Base-by-base conservation (phyloP, 768 basidiomycete genomes). In the Tremella yokohamensis region DNA sequence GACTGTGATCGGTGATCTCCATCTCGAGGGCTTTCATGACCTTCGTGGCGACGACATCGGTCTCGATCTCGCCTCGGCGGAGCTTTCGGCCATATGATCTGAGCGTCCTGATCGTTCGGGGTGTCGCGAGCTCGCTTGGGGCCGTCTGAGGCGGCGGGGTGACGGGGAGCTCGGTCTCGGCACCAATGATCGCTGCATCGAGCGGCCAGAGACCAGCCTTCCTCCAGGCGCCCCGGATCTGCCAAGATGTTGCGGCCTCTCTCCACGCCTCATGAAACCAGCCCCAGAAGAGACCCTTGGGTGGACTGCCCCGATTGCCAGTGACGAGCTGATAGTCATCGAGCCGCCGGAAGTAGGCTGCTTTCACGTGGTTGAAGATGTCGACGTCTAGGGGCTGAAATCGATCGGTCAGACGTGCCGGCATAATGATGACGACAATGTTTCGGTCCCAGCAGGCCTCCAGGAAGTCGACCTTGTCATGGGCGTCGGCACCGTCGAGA, bases 301-400 rank as follows among this genome's bases (percentile, higher is more conserved):
- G 11, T 16, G 37, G 49, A n/a, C 25, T 38, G n/a, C 8, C 11
- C 2, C 16, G 15, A 9, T 25, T 38, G 11, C 38, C 40, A 6
- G 42, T 22, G 6, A 8, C 42, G 12, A 57, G 25, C 51, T 22
- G 34, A 50, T 61, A 57, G 7, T 53, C 18, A 38, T 53, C 25
- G 15, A 57, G 15, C 16, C 34, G 50, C 16, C 47, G 0, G 29
- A 42, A 22, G 19, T 57, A 61, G 18, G 16, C 3, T 2, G 12
- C 8, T 40, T 61, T 61, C 9, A 61, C 25, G 22, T 16, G 22
- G 29, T 49, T 52, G 60, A 61, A 61, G 53, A 61, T 52, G 48
- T 57, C 50, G 40, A 61, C 60, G 42, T 57, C 55, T 2, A 61
- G 50, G 8, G 60, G 60, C 42, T 61, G 60, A 48, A 57, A 53